Conservation (phyloP, 116 monocot species). For the Dioscorea cayenensis region DNA sequence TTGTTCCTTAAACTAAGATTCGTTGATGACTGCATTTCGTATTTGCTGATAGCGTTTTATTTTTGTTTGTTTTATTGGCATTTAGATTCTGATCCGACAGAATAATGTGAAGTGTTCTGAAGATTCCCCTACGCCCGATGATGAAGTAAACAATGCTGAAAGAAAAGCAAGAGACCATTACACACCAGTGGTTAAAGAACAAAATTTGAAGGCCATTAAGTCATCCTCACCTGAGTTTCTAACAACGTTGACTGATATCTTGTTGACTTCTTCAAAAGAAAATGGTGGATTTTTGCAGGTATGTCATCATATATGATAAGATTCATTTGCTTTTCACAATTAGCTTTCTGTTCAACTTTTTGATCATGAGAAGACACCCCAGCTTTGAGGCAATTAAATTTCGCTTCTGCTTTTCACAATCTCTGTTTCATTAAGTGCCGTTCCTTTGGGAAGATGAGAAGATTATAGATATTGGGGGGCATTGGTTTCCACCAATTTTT, state of each 20-base stretch:
- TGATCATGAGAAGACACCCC: too few relatives aligned
- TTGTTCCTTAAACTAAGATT: background rate
- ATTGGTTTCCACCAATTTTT: background rate
- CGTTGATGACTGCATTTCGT: background rate
- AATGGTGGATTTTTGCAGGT: constrained; percentile 80
- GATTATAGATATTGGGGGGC: background rate
- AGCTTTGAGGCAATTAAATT: too few relatives aligned
- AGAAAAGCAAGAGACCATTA: constrained; percentile 57
- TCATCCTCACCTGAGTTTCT: constrained; percentile 42
- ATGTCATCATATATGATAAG: background rate
- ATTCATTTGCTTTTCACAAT: background rate
- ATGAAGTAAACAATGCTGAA: constrained; percentile 43
- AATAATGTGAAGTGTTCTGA: constrained; percentile 37
- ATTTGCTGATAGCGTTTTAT: background rate
- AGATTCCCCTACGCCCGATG: constrained; percentile 15
- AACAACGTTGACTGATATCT: constrained; percentile 45
- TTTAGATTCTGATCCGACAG: constrained; percentile 74
- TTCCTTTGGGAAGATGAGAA: background rate
- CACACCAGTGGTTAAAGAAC: constrained; percentile 41
- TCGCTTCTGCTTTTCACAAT: too few relatives aligned
- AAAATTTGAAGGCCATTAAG: constrained; percentile 59
- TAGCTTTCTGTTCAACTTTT: background rate
- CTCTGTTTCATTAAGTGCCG: background rate
- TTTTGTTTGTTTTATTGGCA: background rate
- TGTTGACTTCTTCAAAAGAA: constrained; percentile 58